Base-by-base conservation (phyloP, 2,329 filamentous ascomycete genomes). In the Aspergillus thermomutatus region DNA sequence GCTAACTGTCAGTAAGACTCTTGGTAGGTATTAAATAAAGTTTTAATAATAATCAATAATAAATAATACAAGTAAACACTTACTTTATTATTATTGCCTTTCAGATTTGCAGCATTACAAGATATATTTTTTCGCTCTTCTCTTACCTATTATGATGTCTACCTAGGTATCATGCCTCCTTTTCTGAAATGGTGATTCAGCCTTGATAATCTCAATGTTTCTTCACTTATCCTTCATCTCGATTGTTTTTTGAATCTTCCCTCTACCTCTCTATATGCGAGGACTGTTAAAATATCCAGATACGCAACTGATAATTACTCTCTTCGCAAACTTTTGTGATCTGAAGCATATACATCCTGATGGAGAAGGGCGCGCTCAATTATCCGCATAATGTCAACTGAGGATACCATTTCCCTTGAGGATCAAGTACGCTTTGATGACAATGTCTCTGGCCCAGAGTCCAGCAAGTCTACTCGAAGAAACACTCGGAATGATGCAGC, bases 401-500 rank as follows among this genome's bases (percentile, higher is more conserved):
- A 51, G 60, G 48, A 53, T 46, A 54, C 54, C 31, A 47, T 53
- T 26, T 23, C 47, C 23, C 27, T 51, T 51, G 45, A 41, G 41
- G 45, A 57, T 28, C 34, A 57, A 41, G 62, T 60, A 61, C 60
- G 60, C 45, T 53, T 57, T 23, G 58, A 62, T 55, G 59, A 59
- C 40, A 28, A 34, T 31, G 28, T 27, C 49, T 40, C 53, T 45
- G 64, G 61, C 40, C 14, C 40, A 9, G 63, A 66, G 47, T 52
- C 60, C 37, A 67, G 67, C 21, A 63, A 58, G 31, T 58, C 60
- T 34, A 53, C 68, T 40, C 68, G 67, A 49, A 69, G 71, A 59
- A 80, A 81, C 54, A 79, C 79, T 58, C 82, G 83, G 61, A 82
- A 79, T 56, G 83, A 84, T 79, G 82, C 85, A 14, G 81, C 83